phyloP scores from a whole-genome alignment of 352 stramenopile genomes.

The Globisporangium recalcitrans region DNA sequence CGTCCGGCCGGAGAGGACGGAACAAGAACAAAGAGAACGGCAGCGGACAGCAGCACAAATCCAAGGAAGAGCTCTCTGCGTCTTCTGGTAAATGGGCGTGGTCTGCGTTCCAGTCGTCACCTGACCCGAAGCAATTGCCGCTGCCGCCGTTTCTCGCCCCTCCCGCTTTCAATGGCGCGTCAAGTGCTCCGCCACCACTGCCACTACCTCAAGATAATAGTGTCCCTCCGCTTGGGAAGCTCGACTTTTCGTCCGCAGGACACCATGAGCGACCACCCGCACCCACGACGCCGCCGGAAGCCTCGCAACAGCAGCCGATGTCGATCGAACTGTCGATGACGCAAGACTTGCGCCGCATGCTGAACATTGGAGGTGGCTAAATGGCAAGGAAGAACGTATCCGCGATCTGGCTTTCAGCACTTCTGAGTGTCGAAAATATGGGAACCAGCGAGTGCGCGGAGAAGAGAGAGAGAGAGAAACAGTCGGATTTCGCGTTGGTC shows the following conservation, averaged over 20 bases:
- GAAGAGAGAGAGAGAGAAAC: neutral
- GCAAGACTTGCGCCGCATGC: constrained; percentile 68
- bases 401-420: neutral
- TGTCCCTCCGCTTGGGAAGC: constrained; percentile 16
- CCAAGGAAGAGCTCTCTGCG: constrained; percentile 48
- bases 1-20: constrained; percentile 26
- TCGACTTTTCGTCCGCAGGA: constrained; percentile 1
- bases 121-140: constrained; percentile 63
- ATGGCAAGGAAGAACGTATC: neutral
- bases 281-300: constrained; percentile 29
- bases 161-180: constrained; percentile 9
- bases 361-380: constrained; percentile 66
- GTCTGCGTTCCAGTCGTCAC: constrained; percentile 80
- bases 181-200: constrained; percentile 20
- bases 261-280: constrained; percentile 22
- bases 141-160: constrained; percentile 65
- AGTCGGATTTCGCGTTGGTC: neutral
- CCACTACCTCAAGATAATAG: constrained; percentile 19
- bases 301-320: constrained; percentile 13
- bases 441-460: neutral
- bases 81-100: constrained; percentile 69
- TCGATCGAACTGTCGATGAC: constrained; percentile 75
- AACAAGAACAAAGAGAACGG: constrained; percentile 29
- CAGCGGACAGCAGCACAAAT: constrained; percentile 23
- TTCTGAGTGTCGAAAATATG: neutral